Percentiles rank a stretch among this genome's conserved stretches.
Conservation (phyloP, 352 stramenopile genomes). For the Phytophthora pistaciae region DNA sequence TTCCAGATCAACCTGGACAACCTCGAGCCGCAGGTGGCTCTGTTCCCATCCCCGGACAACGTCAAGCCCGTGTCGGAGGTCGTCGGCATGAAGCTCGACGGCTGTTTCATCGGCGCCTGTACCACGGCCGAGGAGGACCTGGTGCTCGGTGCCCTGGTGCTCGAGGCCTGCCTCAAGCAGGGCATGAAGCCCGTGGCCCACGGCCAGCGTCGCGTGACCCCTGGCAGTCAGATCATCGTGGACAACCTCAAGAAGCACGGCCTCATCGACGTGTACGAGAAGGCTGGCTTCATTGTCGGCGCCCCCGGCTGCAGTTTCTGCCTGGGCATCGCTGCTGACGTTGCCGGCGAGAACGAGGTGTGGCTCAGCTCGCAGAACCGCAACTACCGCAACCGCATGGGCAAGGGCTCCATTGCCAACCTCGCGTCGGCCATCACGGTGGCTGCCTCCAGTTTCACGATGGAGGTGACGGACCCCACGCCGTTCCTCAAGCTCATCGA, state of each 20-base stretch:
- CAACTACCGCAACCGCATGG: slow-evolving; percentile 92
- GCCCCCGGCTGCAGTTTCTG: slow-evolving; percentile 86
- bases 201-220: slow-evolving; percentile 82
- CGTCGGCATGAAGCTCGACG: slow-evolving; percentile 78
- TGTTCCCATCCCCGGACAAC: slow-evolving; percentile 87
- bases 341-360: slow-evolving; percentile 84
- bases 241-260: slow-evolving; percentile 83
- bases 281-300: slow-evolving; percentile 81
- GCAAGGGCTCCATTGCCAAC: slow-evolving; percentile 83
- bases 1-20: slow-evolving; percentile 81
- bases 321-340: slow-evolving; percentile 83
- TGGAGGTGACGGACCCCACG: slow-evolving; percentile 81
- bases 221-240: slow-evolving; percentile 82
- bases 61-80: slow-evolving; percentile 77
- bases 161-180: slow-evolving; percentile 78
- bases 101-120: slow-evolving; percentile 89
- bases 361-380: slow-evolving; percentile 88
- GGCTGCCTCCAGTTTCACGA: slow-evolving; percentile 84
- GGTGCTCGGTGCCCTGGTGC: slow-evolving; percentile 79
- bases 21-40: slow-evolving; percentile 75
- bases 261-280: slow-evolving; percentile 81
- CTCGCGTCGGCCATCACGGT: slow-evolving; percentile 84
- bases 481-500: slow-evolving; percentile 82
- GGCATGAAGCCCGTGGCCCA: slow-evolving; percentile 64
- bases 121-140: slow-evolving; percentile 87